Base-by-base conservation (phyloP, 2,329 filamentous ascomycete genomes). In the Talaromyces sp. region DNA sequence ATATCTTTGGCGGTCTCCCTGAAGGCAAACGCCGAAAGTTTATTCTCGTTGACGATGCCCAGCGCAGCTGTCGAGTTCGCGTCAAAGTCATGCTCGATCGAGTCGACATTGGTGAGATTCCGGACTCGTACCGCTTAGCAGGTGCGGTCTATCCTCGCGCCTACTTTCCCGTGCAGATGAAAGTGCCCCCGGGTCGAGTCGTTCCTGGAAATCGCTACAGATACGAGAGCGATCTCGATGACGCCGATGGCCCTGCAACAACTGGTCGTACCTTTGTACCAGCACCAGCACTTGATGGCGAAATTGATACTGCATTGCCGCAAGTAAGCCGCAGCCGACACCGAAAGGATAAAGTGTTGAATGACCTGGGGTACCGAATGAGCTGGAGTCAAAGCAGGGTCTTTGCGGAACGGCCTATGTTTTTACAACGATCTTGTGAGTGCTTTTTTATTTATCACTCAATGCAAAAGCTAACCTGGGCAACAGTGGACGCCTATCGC, bases 21-120 rank as follows among this genome's bases (percentile, higher is more conserved):
- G 92, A 95, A 70, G 88, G 89, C 58, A 96, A 96, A 79, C 91
- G 92, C 71, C 89, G 93, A 72, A 98, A 97, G 77, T 98, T 98
- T 76, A 96, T 98, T 68, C 85, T 98, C 10, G 92, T 98, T 30
- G 93, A 97, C 67, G 93, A 98, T 74, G 88, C 86, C 58, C 89
- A 92, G 64, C 88, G 91, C 39, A 89, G 89, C 58, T 88, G 86
- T 57, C 86, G 92, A 49, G 88, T 97, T 1, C 88, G 93, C 17
- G 93, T 98, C 53, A 89, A 93, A 64, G 93, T 97, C 57, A 95
- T 90, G 65, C 86, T 99, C n/a, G 92, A 97, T 71, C 88, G 88
- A 52, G 92, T 97, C 68, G 90, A 97, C 73, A 96, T 95, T 80
- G 89, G 93, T 70, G 93, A 98, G 76, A 96, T 98, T 71, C 93